Percentiles rank a stretch among this genome's conserved stretches.
phyloP scores from a whole-genome alignment of 495 filamentous ascomycete genomes.

The Diplogelasinospora grovesii region DNA sequence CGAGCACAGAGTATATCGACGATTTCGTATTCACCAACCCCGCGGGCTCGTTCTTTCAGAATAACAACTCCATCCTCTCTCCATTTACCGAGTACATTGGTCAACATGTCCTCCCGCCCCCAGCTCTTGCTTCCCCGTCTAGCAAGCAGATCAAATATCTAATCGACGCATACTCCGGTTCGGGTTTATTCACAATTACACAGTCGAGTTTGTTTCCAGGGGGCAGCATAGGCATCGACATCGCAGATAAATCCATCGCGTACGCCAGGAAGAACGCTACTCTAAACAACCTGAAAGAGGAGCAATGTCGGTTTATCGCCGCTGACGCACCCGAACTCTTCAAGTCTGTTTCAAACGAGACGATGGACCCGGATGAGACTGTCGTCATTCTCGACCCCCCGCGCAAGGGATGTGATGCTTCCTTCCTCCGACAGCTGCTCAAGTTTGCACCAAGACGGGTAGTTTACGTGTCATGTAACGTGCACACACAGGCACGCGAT shows the following conservation, averaged over 20 bases:
- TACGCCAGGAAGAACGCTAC: conserved; percentile 72
- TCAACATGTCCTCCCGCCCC: conserved; percentile 59
- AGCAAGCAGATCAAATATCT: conserved; percentile 61
- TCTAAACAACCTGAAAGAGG: conserved; percentile 58
- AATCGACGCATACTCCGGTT: conserved; percentile 95
- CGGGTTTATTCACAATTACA: conserved; percentile 92
- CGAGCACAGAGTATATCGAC: conserved; percentile 78
- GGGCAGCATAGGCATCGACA: conserved; percentile 44
- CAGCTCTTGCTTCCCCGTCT: conserved; percentile 14
- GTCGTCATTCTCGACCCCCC: conserved; percentile 90
- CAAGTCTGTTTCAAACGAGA: conserved; percentile 55
- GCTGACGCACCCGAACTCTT: conserved; percentile 83
- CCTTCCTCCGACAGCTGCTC: conserved; percentile 75
- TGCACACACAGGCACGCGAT: conserved; percentile 94
- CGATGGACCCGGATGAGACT: conserved; percentile 71
- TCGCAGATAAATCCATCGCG: conserved; percentile 60
- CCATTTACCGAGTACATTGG: conserved; percentile 88
- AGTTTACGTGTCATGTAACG: conserved; percentile 94
- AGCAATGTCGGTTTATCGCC: conserved; percentile 65
- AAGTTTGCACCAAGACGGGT: conserved; percentile 66
- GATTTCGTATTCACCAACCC: conserved; percentile 80
- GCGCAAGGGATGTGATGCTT: conserved; percentile 85
- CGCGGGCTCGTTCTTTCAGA: conserved; percentile 95
- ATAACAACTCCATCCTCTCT: conserved; percentile 98
- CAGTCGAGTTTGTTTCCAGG: conserved; percentile 68